Conservation (phyloP, 164 flowering plant genomes). For the Annona cherimola region DNA sequence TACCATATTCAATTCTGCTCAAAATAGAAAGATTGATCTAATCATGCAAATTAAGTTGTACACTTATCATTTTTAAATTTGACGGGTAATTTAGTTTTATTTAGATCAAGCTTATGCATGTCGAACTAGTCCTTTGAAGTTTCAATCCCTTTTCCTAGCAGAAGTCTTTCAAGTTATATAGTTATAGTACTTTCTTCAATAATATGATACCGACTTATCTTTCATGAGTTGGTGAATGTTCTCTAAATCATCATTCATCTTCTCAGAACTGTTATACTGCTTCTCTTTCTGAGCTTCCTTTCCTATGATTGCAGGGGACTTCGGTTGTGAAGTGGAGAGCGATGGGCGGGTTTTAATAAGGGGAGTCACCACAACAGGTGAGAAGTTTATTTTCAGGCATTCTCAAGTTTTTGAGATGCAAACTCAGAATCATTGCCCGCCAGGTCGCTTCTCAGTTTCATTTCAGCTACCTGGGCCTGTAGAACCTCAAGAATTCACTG, state of each 20-base stretch:
- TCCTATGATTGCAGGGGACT: conserved; percentile 38
- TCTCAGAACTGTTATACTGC: background rate
- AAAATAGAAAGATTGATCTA: no score
- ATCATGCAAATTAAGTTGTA: no score
- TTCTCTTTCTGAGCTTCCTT: background rate
- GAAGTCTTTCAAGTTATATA: no score
- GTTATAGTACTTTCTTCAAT: background rate
- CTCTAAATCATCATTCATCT: background rate
- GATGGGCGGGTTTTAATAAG: conserved; percentile 55
- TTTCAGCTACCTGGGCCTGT: conserved; percentile 79
- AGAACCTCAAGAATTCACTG: conserved; percentile 44
- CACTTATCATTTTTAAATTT: no score
- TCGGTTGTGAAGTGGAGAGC: conserved; percentile 54
- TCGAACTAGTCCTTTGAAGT: no score
- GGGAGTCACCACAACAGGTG: conserved; percentile 62
- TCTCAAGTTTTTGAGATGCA: conserved; percentile 50
- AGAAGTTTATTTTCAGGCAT: conserved; percentile 32
- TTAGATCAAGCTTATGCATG: no score
- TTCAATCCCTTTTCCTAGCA: no score
- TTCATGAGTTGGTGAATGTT: no score
- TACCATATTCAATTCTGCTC: no score
- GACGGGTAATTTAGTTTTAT: no score
- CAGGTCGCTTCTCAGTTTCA: conserved; percentile 55
- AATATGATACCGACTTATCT: background rate
- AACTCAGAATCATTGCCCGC: conserved; percentile 50